A percentile compares a stretch with the other conserved stretches of the same genome.
Conservation (phyloP, 495 filamentous ascomycete genomes). For the Chaetomium cochliodes region DNA sequence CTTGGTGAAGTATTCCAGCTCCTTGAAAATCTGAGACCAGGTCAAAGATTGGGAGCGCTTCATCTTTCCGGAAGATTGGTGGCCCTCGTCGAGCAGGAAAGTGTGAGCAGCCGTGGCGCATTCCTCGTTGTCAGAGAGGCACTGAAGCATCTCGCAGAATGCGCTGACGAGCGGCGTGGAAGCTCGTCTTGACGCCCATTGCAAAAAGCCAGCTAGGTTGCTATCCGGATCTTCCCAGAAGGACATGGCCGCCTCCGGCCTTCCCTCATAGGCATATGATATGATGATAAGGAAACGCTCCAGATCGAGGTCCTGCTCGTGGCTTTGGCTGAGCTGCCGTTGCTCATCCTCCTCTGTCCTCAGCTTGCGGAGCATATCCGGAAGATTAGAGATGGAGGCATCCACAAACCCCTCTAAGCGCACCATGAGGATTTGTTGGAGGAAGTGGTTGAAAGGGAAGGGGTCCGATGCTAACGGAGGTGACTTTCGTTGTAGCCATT, state of each 20-base stretch:
- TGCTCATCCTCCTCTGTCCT: conserved; percentile 89
- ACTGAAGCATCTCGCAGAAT: conserved; percentile 91
- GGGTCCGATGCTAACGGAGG: conserved; percentile 62
- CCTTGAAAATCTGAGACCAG: conserved; percentile 89
- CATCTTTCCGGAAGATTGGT: conserved; percentile 68
- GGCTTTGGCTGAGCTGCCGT: conserved; percentile 64
- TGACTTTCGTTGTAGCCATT: conserved; percentile 75
- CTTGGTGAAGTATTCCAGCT: conserved; percentile 71
- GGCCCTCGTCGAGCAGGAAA: conserved; percentile 85
- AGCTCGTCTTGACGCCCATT: conserved; percentile 89
- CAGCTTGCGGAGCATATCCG: conserved; percentile 81
- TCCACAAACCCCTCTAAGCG: conserved; percentile 85
- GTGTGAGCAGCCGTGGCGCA: conserved; percentile 78
- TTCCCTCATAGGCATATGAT: conserved; percentile 82
- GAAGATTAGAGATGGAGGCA: conserved; percentile 89
- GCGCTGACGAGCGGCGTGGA: conserved; percentile 91
- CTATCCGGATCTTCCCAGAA: conserved; percentile 90
- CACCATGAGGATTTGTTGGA: conserved; percentile 69
- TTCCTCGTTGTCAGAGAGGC: conserved; percentile 74
- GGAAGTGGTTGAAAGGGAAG: conserved; percentile 57
- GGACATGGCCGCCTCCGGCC: conserved; percentile 74
- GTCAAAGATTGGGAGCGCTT: conserved; percentile 76
- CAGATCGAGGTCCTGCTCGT: conserved; percentile 75
- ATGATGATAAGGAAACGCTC: conserved; percentile 92
- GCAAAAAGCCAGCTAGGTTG: conserved; percentile 87